Evolutionary conservation across 1,284 basidiomycete species (phyloP), one percentile per base, ranked within the genome.

Genomic region (Melampsora occidentalis): DNA sequence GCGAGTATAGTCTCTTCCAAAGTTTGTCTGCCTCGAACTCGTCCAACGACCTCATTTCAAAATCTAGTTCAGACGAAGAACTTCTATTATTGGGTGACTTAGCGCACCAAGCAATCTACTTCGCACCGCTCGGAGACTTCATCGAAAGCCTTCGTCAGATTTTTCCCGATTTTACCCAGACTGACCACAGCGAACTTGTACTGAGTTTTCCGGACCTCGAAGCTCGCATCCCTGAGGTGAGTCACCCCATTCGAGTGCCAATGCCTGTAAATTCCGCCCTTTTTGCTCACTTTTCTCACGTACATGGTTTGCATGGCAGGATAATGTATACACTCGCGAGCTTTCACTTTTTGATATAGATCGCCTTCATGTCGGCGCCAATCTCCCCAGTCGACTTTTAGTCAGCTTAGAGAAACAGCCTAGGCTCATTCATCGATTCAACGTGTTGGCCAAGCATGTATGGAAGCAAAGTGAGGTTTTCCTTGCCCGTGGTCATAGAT

Each of bases 301-400:
- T 5, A 5, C 35, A 20, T 66, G 6, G 49, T 31, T 7, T 33
- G n/a, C 18, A 31, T 35, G 14, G 5, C 53, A 75, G 72, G 72
- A 75, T 61, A 75, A 75, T 35, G 57, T 75, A 18, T 75, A 75
- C 28, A 28, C 49, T 18, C 57, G 65, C 16, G 33, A 75, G 42
- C 72, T 75, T 14, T 67, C 72, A 20, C 65, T 75, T 35, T 68
- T 59, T 42, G 72, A 75, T 68, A 68, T 75, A 51, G 65, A 75
- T 61, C 72, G 72, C 51, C 53, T 75, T 28, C 72, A 75, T 46
- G 57, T 75, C 14, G 72, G 72, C n/a, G 72, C 72, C 18, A 53
- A 42, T 4, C 42, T 75, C 12, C 65, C 72, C 14, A 57, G 65
- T 48, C 72, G 65, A 39, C 31, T 75, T 4, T 33, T 67, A 2